Conservation (phyloP, 2,329 filamentous ascomycete species). For the Pseudogymnoascus sp. region DNA sequence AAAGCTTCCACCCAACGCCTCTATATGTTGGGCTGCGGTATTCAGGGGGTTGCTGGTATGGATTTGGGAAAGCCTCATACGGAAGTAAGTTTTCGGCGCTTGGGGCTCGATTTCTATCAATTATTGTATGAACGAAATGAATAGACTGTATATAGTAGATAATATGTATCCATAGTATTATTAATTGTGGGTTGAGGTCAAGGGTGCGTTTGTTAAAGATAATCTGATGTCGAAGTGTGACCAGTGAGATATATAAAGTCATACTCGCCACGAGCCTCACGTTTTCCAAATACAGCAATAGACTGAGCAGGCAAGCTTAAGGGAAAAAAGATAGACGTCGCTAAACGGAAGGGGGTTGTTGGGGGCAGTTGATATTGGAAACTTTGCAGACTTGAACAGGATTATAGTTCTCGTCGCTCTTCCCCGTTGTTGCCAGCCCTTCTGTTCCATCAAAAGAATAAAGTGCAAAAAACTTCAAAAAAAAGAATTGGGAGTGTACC, state of each 20-base stretch:
- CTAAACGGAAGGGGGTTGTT: background rate
- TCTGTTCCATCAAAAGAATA: background rate
- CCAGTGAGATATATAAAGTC: background rate
- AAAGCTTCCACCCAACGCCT: background rate
- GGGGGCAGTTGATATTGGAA: background rate
- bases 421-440: background rate
- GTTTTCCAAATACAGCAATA: background rate
- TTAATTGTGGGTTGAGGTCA: background rate
- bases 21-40: background rate
- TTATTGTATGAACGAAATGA: background rate
- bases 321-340: too few species aligned
- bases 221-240: background rate
- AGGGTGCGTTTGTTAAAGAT: background rate
- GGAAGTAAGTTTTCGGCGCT: background rate
- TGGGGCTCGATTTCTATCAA: background rate
- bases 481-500: background rate
- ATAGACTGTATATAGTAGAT: constrained; percentile 2
- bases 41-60: background rate
- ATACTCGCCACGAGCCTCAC: background rate
- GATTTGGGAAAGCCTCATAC: background rate
- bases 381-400: background rate
- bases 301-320: background rate
- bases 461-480: background rate
- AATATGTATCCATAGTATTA: background rate
- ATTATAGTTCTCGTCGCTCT: background rate